Evolutionary conservation across 805 yeast genomes (phyloP).

Genomic region (Wickerhamiella brachini): DNA sequence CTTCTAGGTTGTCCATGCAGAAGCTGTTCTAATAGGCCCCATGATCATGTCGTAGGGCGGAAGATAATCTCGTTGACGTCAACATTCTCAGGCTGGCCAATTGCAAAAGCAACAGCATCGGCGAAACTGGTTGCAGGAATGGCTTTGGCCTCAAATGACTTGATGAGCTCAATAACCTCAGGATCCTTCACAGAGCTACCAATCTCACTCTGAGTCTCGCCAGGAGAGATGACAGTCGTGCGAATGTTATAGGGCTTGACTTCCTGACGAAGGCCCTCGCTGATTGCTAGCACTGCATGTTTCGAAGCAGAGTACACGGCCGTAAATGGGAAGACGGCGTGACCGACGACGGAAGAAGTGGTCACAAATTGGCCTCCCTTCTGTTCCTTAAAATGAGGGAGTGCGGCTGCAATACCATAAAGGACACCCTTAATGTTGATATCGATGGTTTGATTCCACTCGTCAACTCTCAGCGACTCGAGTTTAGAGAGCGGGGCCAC

Average conservation of each 20-base stretch:
- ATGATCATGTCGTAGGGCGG: not conserved
- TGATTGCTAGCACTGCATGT: constrained; percentile 32
- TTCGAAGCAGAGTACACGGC: not conserved
- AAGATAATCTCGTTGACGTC: constrained; percentile 1
- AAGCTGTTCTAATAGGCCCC: too few species aligned
- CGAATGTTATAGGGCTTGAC: constrained; percentile 51
- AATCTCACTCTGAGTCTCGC: constrained; percentile 64
- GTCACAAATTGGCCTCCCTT: not conserved
- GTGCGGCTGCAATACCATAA: not conserved
- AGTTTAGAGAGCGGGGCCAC: not conserved
- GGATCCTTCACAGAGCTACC: not conserved
- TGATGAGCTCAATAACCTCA: not conserved
- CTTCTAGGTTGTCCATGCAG: too few species aligned
- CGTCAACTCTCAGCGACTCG: not conserved
- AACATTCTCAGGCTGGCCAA: constrained; percentile 1
- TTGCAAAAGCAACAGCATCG: not conserved
- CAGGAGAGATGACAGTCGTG: constrained; percentile 60
- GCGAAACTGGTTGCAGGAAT: not conserved
- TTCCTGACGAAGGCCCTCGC: constrained; percentile 53
- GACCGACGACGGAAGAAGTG: not conserved
- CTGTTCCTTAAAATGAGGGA: not conserved
- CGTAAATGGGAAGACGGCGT: not conserved
- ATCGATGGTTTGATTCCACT: not conserved
- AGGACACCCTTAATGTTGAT: not conserved
- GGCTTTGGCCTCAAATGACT: not conserved